Evolutionary conservation across 2,329 filamentous ascomycete species (phyloP), one percentile per base, ranked within the genome.

Genomic region (Aspergillus sergii): DNA sequence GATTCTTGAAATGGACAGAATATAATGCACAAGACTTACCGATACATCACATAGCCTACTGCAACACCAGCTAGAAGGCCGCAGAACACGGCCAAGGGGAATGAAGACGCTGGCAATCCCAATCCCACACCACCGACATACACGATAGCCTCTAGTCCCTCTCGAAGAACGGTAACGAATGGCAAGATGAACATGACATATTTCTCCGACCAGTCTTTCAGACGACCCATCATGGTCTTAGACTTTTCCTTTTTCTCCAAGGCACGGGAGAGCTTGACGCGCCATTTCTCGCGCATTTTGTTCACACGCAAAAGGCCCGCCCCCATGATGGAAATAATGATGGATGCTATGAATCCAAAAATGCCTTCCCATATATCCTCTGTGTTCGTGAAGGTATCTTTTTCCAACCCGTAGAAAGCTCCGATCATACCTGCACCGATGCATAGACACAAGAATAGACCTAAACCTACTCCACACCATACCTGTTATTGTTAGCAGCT

Each of bases 271-370:
- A 96, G 86, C 85, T 95, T 95, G 70, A 90, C 81, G 19, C 88
- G 86, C 93, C 93, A 96, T 79, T 95, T 95, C 65, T 91, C 89
- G 75, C 93, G 91, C 76, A 95, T 86, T 78, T 94, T 95, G 65
- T 88, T 90, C 60, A 96, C 85, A 28, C 93, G 89, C 9, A 96
- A 86, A 36, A 96, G 86, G 3, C 91, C 92, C 30, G 88, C 89
- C 32, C 93, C 93, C 82, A 96, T 90, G 65, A 93, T 69, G 41
- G 91, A 91, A 78, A 96, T 95, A 79, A 96, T 93, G 68, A 95
- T 68, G 21, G 88, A 84, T 2, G 93, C 92, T 58, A 95, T 75
- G 43, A 96, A 82, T n/a, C 85, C 87, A 72, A 96, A 95, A 55
- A 89, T 85, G 61, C 91, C 92, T 74, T 96, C 93, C 84, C 92